Evolutionary conservation across 208 protist species (phyloP).

Genomic region (Acanthamoeba healyi): DNA sequence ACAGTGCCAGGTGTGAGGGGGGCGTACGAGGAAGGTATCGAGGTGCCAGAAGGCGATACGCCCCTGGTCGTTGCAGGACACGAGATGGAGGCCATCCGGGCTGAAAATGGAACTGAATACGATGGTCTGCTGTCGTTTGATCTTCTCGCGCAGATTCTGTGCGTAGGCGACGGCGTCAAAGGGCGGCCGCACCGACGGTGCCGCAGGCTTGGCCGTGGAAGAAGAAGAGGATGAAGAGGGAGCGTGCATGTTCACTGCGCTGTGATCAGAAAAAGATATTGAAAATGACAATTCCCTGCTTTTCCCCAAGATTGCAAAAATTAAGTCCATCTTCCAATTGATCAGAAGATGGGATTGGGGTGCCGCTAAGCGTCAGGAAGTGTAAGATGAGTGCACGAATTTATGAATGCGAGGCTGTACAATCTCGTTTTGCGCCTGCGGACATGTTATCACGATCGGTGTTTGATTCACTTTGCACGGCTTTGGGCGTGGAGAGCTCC

Average conservation of each 20-base stretch:
- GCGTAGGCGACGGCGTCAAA: conserved; percentile 6
- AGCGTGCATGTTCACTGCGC: neutral
- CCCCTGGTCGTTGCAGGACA: conserved; percentile 33
- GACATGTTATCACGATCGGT: too few relatives aligned
- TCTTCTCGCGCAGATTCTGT: conserved; percentile 17
- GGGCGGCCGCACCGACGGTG: neutral
- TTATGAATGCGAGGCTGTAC: neutral
- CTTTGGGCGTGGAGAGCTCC: neutral
- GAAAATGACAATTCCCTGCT: neutral
- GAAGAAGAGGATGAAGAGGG: neutral
- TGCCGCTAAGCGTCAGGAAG: too few relatives aligned
- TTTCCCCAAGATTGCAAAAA: too few relatives aligned
- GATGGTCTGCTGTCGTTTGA: conserved; percentile 4
- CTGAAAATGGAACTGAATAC: conserved; percentile 45
- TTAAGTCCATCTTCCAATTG: too few relatives aligned
- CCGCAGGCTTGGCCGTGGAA: neutral
- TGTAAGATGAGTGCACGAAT: neutral
- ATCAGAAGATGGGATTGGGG: neutral
- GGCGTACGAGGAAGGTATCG: conserved; percentile 8
- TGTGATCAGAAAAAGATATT: neutral
- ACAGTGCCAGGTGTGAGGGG: neutral
- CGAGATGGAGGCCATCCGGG: conserved; percentile 27
- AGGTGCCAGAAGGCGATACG: conserved; percentile 34
- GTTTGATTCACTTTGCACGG: too few relatives aligned
- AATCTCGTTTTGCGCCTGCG: neutral